Conservation (phyloP, 75 land plant species). For the Adiantum capillusveneris region DNA sequence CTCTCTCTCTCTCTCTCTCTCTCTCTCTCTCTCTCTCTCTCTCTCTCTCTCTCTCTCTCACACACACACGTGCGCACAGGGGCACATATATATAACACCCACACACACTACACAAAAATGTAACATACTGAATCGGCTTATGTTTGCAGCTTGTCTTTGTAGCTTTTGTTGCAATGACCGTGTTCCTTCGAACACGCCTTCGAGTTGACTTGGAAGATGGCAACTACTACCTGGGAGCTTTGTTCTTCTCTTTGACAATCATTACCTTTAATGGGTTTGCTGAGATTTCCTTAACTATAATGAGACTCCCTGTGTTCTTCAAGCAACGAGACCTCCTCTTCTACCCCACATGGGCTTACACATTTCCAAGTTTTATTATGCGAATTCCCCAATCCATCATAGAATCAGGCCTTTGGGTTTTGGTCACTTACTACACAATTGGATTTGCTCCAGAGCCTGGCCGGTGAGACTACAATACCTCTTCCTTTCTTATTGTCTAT, state of each 20-base stretch:
- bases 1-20: no score
- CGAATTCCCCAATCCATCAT: slow-evolving; percentile 8
- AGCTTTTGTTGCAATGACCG: slow-evolving; percentile 25
- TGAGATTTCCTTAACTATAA: slow-evolving; percentile 12
- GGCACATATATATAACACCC: no score
- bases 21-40: no score
- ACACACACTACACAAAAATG: background rate
- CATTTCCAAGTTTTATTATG: slow-evolving; percentile 10
- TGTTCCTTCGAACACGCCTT: slow-evolving; percentile 18
- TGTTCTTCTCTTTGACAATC: slow-evolving; percentile 15
- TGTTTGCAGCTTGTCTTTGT: slow-evolving; percentile 19
- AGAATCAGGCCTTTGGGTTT: slow-evolving; percentile 11
- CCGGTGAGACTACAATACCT: no score
- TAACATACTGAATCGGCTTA: background rate
- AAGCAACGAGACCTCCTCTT: no score
- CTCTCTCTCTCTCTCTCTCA: no score
- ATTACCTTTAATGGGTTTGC: no score
- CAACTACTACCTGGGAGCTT: slow-evolving; percentile 10
- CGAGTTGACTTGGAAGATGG: slow-evolving; percentile 1
- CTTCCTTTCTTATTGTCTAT: no score
- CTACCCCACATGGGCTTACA: slow-evolving; percentile 23
- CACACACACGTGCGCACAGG: no score
- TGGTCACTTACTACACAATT: slow-evolving; percentile 11
- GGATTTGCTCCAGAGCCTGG: slow-evolving; percentile 13
- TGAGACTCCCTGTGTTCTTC: slow-evolving; percentile 16